Evolutionary conservation across 2,329 filamentous ascomycete species (phyloP).

Genomic region (Fusarium setosum): DNA sequence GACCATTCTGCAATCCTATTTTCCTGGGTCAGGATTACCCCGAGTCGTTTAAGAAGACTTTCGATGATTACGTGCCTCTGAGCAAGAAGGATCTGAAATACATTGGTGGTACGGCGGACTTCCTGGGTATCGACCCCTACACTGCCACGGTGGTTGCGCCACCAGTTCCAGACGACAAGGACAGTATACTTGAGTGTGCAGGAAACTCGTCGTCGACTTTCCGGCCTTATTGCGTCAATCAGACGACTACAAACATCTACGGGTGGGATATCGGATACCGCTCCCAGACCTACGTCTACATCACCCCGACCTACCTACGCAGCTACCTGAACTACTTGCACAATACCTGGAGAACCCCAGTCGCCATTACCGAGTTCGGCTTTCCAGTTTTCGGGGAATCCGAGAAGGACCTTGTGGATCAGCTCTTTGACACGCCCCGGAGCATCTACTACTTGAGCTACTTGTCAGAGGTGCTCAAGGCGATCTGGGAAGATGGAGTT

Average conservation of each 20-base stretch:
- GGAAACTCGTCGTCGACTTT: constrained; percentile 56
- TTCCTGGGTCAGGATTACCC: constrained; percentile 64
- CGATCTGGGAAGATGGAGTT: constrained; percentile 67
- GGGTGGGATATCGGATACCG: constrained; percentile 70
- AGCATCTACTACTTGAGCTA: constrained; percentile 66
- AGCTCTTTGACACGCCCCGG: constrained; percentile 64
- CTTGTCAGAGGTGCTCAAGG: constrained; percentile 64
- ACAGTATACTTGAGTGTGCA: constrained; percentile 60
- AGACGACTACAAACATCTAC: constrained; percentile 56
- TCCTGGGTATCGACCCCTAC: constrained; percentile 69
- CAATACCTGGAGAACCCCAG: constrained; percentile 65
- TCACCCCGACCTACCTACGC: constrained; percentile 68
- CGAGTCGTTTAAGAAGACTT: constrained; percentile 56
- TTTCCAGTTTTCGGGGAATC: constrained; percentile 64
- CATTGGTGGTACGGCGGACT: constrained; percentile 63
- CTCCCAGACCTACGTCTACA: constrained; percentile 67
- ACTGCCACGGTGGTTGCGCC: constrained; percentile 65
- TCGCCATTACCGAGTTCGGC: constrained; percentile 66
- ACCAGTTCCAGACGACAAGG: constrained; percentile 46
- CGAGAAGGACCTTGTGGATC: constrained; percentile 56
- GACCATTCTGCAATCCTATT: constrained; percentile 63
- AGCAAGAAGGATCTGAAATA: constrained; percentile 59
- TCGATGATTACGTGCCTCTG: constrained; percentile 58
- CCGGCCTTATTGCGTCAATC: constrained; percentile 64
- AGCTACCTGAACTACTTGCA: constrained; percentile 67